Conservation (phyloP, 768 basidiomycete genomes). For the Pholiota conissans region DNA sequence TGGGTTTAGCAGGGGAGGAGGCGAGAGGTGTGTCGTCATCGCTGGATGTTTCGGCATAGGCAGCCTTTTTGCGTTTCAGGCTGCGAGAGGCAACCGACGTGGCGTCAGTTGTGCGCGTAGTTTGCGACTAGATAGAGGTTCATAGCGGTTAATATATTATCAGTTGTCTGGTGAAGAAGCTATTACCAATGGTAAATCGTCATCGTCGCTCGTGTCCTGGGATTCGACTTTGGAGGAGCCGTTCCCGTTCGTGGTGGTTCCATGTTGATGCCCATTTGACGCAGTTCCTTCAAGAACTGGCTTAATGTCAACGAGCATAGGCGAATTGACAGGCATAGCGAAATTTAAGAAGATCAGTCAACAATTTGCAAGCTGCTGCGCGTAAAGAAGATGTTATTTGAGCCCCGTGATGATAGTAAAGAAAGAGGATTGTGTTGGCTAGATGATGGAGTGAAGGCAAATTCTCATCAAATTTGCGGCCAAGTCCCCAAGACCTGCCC, state of each 20-base stretch:
- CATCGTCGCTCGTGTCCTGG: constrained; percentile 65
- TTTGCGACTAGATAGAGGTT: constrained; percentile 49
- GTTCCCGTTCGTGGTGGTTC: constrained; percentile 42
- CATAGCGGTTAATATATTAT: constrained; percentile 11
- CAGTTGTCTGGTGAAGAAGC: neutral
- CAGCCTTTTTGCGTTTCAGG: constrained; percentile 63
- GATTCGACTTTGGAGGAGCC: constrained; percentile 38
- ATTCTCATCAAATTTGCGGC: constrained; percentile 36
- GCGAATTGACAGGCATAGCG: constrained; percentile 31
- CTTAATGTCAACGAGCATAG: constrained; percentile 63
- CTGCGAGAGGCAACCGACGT: constrained; percentile 37
- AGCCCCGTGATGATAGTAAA: constrained; percentile 11
- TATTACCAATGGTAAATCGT: constrained; percentile 72
- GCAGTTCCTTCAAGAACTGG: constrained; percentile 44
- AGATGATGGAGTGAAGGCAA: constrained; percentile 27
- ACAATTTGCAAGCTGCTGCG: constrained; percentile 11
- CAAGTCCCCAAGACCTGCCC: constrained; percentile 56
- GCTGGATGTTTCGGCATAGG: constrained; percentile 58
- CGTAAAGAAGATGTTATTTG: constrained; percentile 10
- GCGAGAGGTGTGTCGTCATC: constrained; percentile 75
- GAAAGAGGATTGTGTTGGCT: constrained; percentile 22
- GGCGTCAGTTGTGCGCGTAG: constrained; percentile 43
- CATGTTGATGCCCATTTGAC: constrained; percentile 40
- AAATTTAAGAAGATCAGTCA: constrained; percentile 11
- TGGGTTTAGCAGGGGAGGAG: constrained; percentile 63